Evolutionary conservation across 306 rosid species (phyloP), one percentile per base, ranked within the genome.

Genomic region (Begonia peltatifolia): DNA sequence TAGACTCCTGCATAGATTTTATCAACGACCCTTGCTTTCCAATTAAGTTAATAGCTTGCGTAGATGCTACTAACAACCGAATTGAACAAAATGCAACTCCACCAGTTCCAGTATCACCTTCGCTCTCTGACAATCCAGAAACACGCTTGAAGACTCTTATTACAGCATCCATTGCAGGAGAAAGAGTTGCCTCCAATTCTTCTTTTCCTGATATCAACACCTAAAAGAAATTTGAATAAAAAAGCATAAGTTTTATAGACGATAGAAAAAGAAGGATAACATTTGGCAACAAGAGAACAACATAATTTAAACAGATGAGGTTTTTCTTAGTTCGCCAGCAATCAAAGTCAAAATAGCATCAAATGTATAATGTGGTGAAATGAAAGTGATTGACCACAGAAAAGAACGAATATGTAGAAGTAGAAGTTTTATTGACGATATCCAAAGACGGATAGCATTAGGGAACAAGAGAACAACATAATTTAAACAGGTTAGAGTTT

Each of bases 141-240:
- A 92, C 72, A 17, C 89, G 93, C 71, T 81, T 86, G 68, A 86
- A 86, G 50, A 92, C 50, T 77, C 84, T 77, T 66, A 92, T 63
- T 13, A 74, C 84, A 58, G 99, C 99, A 58, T 83, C 99, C 93
- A 92, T 86, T 43, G 99, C 99, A 23, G 99, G 96, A 25, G 99
- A 92, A 54, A 86, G 69, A 35, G 86, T 50, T 52, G 79, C 64
- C 64, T 83, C 95, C 1, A 57, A 80, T 58, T 83, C 96, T 72
- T 92, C 96, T 69, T 84, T 92, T 67, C 94, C 96, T 0, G 99
- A 76, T 42, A 92, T 63, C 50, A 92, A 81, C 60, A 90, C 99
- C 99, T 90, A 55, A 56, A 65, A 54, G 23, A 47, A 58, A 61
- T 12, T 51, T 70, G 56, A 15, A 30, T 57, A 62, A 48, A 43